Percentiles rank a stretch among this genome's conserved stretches.
These are phyloP conservation scores for Lecanicillium sp. DNA, from an alignment of 2,329 filamentous ascomycete genomes.

Conservation along the genomic window DNA sequence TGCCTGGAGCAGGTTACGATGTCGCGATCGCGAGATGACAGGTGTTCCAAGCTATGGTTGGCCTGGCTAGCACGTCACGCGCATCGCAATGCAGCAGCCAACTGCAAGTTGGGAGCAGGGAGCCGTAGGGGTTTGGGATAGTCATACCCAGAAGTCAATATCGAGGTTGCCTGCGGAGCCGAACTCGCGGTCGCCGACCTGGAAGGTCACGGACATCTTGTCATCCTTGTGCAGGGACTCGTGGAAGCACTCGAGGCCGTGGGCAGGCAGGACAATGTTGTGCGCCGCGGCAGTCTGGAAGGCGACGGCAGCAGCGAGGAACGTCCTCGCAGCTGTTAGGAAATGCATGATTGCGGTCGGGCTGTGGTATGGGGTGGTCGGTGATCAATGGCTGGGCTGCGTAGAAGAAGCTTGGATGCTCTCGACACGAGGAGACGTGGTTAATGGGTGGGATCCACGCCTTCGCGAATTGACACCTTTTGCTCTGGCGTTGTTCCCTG, in stretches of 20 bases:
- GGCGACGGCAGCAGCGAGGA: constrained; percentile 32
- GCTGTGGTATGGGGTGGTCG: constrained; percentile 1
- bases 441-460: constrained; percentile 3
- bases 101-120: too few relatives aligned
- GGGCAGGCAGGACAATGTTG: constrained; percentile 91
- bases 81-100: too few relatives aligned
- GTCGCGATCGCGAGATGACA: too few relatives aligned
- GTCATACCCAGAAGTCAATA: constrained; percentile 96
- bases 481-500: neutral
- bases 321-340: constrained; percentile 34
- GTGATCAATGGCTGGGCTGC: neutral
- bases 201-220: constrained; percentile 97
- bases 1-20: neutral
- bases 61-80: too few relatives aligned
- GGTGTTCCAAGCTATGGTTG: too few relatives aligned
- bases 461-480: constrained; percentile 14
- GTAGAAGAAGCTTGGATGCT: constrained; percentile 6
- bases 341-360: constrained; percentile 30
- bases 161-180: constrained; percentile 90
- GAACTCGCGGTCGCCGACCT: constrained; percentile 95
- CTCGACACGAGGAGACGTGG: constrained; percentile 3
- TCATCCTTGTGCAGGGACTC: constrained; percentile 88
- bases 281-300: constrained; percentile 65
- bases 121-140: too few relatives aligned
- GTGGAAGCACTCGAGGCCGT: constrained; percentile 96